These are phyloP conservation scores for Fusarium vanettenii DNA, from an alignment of 2,329 filamentous ascomycete genomes.

Conservation along the genomic window DNA sequence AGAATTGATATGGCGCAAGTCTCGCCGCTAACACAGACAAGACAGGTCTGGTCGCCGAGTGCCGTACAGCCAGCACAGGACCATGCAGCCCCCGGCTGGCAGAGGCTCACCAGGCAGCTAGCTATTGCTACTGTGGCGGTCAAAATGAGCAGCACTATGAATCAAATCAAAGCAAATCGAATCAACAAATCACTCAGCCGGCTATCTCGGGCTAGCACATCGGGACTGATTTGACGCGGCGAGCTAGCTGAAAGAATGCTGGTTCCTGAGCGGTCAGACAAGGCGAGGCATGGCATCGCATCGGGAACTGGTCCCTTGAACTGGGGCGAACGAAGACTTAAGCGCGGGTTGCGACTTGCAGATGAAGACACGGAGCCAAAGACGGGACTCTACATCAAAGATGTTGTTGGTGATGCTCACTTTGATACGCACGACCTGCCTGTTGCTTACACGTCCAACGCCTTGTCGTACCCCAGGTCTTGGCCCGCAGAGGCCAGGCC, in stretches of 20 bases:
- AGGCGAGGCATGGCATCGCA: not conserved
- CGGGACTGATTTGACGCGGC: not conserved
- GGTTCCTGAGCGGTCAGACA: not conserved
- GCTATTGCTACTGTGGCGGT: constrained; percentile 6
- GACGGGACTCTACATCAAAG: not conserved
- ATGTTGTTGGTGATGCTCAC: not conserved
- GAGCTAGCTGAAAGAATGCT: constrained; percentile 3
- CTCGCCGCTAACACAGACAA: constrained; percentile 6
- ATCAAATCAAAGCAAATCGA: constrained; percentile 1
- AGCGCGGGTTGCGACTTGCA: constrained; percentile 15
- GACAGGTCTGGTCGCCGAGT: constrained; percentile 2
- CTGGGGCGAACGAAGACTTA: not conserved
- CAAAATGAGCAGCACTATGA: constrained; percentile 8
- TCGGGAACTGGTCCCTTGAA: not conserved
- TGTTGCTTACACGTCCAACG: constrained; percentile 10
- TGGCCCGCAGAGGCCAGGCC: constrained; percentile 30
- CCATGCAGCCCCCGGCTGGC: not conserved
- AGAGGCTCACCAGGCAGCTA: not conserved
- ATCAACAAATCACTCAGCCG: constrained; percentile 18
- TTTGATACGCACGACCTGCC: not conserved
- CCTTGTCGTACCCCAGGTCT: constrained; percentile 37
- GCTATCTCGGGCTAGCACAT: constrained; percentile 29
- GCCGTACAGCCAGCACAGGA: not conserved
- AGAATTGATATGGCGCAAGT: constrained; percentile 18
- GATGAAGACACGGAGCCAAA: constrained; percentile 17